Evolutionary conservation across 2,329 filamentous ascomycete genomes (phyloP).

Genomic region (Erysiphe neolycopersici): DNA sequence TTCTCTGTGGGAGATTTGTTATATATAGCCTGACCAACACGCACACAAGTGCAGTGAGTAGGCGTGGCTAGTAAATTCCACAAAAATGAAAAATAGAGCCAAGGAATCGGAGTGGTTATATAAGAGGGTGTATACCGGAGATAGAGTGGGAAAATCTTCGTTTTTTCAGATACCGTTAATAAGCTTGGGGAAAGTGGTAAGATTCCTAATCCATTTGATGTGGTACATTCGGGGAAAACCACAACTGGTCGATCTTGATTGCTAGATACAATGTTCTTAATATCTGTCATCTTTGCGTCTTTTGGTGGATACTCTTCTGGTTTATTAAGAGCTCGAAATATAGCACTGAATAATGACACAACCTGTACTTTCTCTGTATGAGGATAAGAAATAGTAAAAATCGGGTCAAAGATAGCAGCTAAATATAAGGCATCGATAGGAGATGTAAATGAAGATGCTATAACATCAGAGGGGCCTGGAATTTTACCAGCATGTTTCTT

Average conservation of each 20-base stretch:
- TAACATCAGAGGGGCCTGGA: conserved; percentile 53
- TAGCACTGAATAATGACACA: conserved; percentile 50
- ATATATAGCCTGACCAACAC: conserved; percentile 53
- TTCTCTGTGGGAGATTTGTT: conserved; percentile 16
- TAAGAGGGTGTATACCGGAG: conserved; percentile 72
- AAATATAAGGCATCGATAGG: conserved; percentile 86
- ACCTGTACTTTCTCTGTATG: conserved; percentile 43
- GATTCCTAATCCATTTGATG: conserved; percentile 79
- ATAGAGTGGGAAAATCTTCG: conserved; percentile 72
- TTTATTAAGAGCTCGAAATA: conserved; percentile 41
- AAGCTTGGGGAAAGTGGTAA: conserved; percentile 60
- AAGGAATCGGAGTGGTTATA: conserved; percentile 71
- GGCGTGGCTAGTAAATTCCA: conserved; percentile 69
- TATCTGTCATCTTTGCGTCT: conserved; percentile 26
- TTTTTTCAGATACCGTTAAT: conserved; percentile 34
- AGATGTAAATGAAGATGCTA: conserved; percentile 75
- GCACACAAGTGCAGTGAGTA: conserved; percentile 71
- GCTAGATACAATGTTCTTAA: conserved; percentile 33
- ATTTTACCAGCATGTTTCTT: conserved; percentile 47
- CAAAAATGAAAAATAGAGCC: conserved; percentile 43
- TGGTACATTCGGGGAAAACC: conserved; percentile 82
- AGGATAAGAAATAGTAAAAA: conserved; percentile 75
- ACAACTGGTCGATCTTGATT: conserved; percentile 55
- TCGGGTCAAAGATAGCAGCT: conserved; percentile 81
- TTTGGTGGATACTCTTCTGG: conserved; percentile 22